Base-by-base conservation (phyloP, 83 land plant species). In the Diphasiastrum complanatum region DNA sequence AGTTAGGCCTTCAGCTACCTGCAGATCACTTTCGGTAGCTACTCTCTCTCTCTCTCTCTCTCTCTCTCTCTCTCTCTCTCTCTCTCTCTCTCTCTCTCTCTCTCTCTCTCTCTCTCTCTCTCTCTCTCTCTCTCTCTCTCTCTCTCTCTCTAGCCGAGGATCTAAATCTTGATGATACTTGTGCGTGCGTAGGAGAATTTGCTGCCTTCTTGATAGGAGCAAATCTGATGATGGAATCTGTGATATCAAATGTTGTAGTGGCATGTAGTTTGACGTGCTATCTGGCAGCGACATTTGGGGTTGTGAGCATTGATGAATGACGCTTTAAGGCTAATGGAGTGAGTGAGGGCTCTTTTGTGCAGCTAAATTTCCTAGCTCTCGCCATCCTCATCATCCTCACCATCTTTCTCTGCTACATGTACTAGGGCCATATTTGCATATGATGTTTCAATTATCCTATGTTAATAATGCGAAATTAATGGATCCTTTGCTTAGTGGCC, bases 371-470 rank as follows among this genome's bases (percentile, higher is more conserved):
- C 18, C n/a, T 24, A 4, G 51, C 51, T 48, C n/a, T n/a, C n/a
- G n/a, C n/a, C n/a, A n/a, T n/a, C n/a, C n/a, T n/a, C n/a, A n/a
- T n/a, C n/a, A n/a, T n/a, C n/a, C n/a, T n/a, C n/a, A n/a, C n/a
- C n/a, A n/a, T n/a, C n/a, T n/a, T n/a, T n/a, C n/a, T n/a, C 6
- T 48, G 51, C 51, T 48, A 48, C 51, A 48, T 18, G 51, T 48
- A 48, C 4, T 5, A 8, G 16, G 8, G 43, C 16, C 12, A 8
- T 8, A 8, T 8, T n/a, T n/a, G n/a, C n/a, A n/a, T n/a, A n/a
- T n/a, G n/a, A n/a, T n/a, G n/a, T n/a, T n/a, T n/a, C n/a, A n/a
- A n/a, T n/a, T n/a, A n/a, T n/a, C n/a, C n/a, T n/a, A n/a, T n/a
- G n/a, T n/a, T n/a, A n/a, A n/a, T n/a, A n/a, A n/a, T n/a, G n/a